phyloP scores from a whole-genome alignment of 2,329 filamentous ascomycete genomes.

The Exophiala dermatitidis region DNA sequence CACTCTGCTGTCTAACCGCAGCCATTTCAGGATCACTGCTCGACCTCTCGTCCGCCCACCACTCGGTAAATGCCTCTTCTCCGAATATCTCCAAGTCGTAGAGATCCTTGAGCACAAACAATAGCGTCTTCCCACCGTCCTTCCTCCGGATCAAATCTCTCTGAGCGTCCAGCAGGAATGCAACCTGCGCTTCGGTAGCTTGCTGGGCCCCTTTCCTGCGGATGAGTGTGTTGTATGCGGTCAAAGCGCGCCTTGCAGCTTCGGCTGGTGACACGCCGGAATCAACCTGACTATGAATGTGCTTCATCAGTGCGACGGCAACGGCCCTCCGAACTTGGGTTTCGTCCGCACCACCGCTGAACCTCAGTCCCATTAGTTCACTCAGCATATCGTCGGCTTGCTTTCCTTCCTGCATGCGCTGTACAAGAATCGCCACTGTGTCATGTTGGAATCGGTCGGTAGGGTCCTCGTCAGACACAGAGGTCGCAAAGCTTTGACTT shows the following conservation, averaged over 20 bases:
- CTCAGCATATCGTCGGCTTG: constrained; percentile 80
- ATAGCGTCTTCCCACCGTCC: constrained; percentile 61
- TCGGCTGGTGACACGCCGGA: constrained; percentile 51
- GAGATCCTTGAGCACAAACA: constrained; percentile 73
- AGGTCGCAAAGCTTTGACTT: constrained; percentile 65
- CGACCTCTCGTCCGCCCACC: constrained; percentile 75
- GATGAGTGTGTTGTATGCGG: constrained; percentile 56
- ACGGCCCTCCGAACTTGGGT: constrained; percentile 81
- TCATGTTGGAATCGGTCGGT: constrained; percentile 70
- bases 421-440: constrained; percentile 77
- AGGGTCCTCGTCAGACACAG: constrained; percentile 56
- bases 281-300: constrained; percentile 63
- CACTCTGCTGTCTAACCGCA: constrained; percentile 64
- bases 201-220: constrained; percentile 54
- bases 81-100: constrained; percentile 79
- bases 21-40: constrained; percentile 61
- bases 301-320: constrained; percentile 75
- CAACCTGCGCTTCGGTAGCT: constrained; percentile 63
- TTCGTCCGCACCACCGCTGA: constrained; percentile 84
- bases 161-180: constrained; percentile 76
- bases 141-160: constrained; percentile 62
- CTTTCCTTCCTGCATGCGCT: constrained; percentile 67
- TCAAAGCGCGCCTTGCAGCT: constrained; percentile 58
- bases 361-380: constrained; percentile 87
- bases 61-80: constrained; percentile 78